phyloP scores from a whole-genome alignment of 1,284 basidiomycete genomes.

The Moesziomyces sp. region DNA sequence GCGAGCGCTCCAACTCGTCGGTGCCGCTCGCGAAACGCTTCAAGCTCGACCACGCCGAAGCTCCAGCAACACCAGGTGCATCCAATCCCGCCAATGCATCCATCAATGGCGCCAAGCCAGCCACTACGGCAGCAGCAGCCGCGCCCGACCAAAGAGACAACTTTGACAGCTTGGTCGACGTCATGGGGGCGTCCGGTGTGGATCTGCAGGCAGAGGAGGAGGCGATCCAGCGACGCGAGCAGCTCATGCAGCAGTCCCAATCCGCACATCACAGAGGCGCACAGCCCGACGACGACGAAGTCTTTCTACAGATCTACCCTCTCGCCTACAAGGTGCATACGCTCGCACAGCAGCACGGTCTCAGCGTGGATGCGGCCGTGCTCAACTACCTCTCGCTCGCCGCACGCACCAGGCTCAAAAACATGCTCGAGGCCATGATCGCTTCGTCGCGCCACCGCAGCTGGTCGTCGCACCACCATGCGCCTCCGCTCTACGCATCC shows the following conservation, averaged over 20 bases:
- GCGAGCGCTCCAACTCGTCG: conserved; percentile 30
- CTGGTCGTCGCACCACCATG: conserved; percentile 63
- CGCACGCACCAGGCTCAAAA: conserved; percentile 59
- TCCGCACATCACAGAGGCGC: conserved; percentile 17
- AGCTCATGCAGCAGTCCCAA: conserved; percentile 46
- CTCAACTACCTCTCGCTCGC: conserved; percentile 65
- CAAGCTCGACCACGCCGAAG: conserved; percentile 27
- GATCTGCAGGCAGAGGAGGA: conserved; percentile 64
- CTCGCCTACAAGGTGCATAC: conserved; percentile 60
- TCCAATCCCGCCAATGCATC: conserved; percentile 9
- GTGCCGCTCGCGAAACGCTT: conserved; percentile 36
- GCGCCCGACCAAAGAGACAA: conserved; percentile 41
- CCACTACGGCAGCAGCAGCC: neutral
- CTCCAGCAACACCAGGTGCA: conserved; percentile 18
- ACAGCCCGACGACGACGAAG: conserved; percentile 47
- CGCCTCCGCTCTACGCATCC: conserved; percentile 49
- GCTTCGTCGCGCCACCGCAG: conserved; percentile 60
- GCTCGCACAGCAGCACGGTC: conserved; percentile 53
- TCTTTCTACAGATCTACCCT: conserved; percentile 60
- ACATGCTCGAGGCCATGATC: conserved; percentile 64
- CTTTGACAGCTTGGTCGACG: conserved; percentile 61
- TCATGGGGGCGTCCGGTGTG: conserved; percentile 61
- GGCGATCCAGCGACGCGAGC: conserved; percentile 53
- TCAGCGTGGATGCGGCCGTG: conserved; percentile 62
- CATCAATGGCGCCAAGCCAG: conserved; percentile 11